Evolutionary conservation across 108 stramenopile genomes (phyloP), one percentile per base, ranked within the genome.

Genomic region (Pseudonitzschia multistriata): DNA sequence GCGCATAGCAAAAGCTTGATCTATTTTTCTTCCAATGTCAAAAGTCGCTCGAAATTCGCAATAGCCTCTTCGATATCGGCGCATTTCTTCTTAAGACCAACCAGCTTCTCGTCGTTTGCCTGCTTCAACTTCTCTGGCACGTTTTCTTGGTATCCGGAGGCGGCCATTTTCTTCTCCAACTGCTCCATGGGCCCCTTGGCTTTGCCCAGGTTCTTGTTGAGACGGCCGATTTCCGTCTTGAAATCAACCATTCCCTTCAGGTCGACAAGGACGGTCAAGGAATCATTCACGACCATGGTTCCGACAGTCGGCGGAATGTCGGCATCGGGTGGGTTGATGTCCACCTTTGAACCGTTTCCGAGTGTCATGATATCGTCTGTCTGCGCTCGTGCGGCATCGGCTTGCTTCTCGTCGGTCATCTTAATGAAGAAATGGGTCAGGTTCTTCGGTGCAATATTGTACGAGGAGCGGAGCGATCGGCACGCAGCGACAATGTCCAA

Each of bases 221-320:
- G 80, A 63, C 97, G 90, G 48, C 68, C 73, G 48, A 99, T 95
- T 79, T 98, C 99, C 28, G 88, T 90, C 50, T 82, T 88, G 67
- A 87, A 95, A 68, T 99, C 94, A 13, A 99, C 95, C 77, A 97
- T 80, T n/a, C 99, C 99, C 62, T 88, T 88, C 15, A 99, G 80
- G 65, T 98, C 91, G 72, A 99, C 92, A 53, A 94, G 79, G 27
- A 98, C 86, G 55, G 93, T 91, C 35, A 91, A 70, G 4, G 80
- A 62, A 55, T 96, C 94, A 63, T 93, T 88, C 35, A 95, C 85
- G 39, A 98, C 79, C 33, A 82, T 60, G 50, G 89, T 84, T 74
- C 92, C 91, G 67, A 90, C 89, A 30, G 90, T 83, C 27, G 73
- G 66, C 3, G 97, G 93, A 30, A 89, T 73, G 10, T 49, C 35